Evolutionary conservation across 192 early-diverging fungal genomes (phyloP).

Genomic region (Allomyces arbusculus): DNA sequence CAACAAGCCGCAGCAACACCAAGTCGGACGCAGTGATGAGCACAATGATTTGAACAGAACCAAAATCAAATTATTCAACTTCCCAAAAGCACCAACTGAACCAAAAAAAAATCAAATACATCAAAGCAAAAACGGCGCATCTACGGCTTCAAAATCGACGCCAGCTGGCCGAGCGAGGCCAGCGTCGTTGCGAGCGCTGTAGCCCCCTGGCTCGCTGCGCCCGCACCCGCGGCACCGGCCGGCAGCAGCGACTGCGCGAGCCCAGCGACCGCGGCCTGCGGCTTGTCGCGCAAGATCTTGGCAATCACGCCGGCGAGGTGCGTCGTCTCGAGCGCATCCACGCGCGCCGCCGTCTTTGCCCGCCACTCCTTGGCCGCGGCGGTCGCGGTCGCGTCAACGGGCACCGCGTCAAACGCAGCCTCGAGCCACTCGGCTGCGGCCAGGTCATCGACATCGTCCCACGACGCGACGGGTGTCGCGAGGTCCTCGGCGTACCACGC

Average conservation of each 20-base stretch:
- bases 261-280: background rate
- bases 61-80: too few species aligned
- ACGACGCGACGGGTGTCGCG: constrained; percentile 13
- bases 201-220: background rate
- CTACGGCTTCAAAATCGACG: too few species aligned
- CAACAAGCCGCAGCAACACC: too few species aligned
- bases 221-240: background rate
- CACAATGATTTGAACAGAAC: too few species aligned
- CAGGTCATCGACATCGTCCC: constrained; percentile 32
- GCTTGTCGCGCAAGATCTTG: background rate
- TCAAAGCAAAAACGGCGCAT: too few species aligned
- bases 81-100: too few species aligned
- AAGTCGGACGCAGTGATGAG: too few species aligned
- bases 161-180: too few species aligned
- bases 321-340: background rate
- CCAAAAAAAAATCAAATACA: too few species aligned
- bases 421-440: constrained; percentile 41
- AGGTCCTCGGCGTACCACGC: constrained; percentile 47
- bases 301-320: background rate
- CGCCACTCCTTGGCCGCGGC: background rate
- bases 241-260: background rate
- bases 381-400: background rate
- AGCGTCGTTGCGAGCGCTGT: background rate
- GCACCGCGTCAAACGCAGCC: background rate
- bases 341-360: background rate